Base-by-base conservation (phyloP, 768 basidiomycete species). In the Trametes meyenii region DNA sequence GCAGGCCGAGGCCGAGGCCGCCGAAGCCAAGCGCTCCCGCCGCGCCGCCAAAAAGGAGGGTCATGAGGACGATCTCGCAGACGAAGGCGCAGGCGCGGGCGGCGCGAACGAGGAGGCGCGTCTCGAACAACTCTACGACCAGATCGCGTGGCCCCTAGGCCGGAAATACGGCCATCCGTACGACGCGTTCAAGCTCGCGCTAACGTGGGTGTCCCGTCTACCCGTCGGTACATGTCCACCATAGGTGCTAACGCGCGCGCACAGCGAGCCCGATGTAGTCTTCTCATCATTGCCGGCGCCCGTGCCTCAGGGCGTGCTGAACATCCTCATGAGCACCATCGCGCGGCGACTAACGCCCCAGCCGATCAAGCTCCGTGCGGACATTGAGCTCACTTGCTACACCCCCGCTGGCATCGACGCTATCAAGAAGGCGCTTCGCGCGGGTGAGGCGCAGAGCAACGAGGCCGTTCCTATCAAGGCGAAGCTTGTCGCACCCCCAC, bases 281-380 rank as follows among this genome's bases (percentile, higher is more conserved):
- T 95, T 95, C 69, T 79, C 85, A 2, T 80, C 87, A 0, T 80
- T 98, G 36, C 72, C 81, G 8, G 77, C 81, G 3, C 83, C 86
- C 8, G 77, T 89, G 51, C 78, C 85, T 3, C 70, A 79, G 6
- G 78, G 84, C 0, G 88, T 88, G 1, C 77, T 86, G 33, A 74
- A 80, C 3, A 80, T 90, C 44, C 83, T 98, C 19, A 84, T 83
- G 63, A 75, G 83, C 57, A 96, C 94, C 21, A 97, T 99, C 71
- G 95, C 96, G 7, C 89, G 95, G 45, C 89, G 97, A 13, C 81
- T 98, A 40, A 99, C 97, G 0, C 97, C 97, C 1, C 97, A 99
- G 74, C 95, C 97, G 5, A 96, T 99, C 81, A 99, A 98, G 78
- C 85, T 99, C 42, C 93, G 97, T 67, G 95, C 97, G 4, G 97